Base-by-base conservation (phyloP, 2,329 filamentous ascomycete genomes). In the Phyllosticta citriasiana region DNA sequence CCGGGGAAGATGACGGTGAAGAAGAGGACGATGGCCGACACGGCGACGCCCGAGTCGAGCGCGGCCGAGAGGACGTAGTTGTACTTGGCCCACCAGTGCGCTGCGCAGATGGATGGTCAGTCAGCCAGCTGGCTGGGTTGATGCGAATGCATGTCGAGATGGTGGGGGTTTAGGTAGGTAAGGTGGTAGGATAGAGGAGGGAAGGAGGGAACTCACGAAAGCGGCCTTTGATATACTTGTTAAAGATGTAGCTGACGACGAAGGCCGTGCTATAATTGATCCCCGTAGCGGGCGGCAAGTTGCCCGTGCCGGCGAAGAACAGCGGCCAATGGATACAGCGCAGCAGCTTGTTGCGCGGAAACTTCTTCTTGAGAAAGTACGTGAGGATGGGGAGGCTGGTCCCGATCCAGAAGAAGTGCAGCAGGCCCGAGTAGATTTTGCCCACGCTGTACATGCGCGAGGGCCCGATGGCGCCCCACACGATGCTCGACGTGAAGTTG, bases 381-480 rank as follows among this genome's bases (percentile, higher is more conserved):
- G 86, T 76, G 60, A 77, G 60, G 50, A 86, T 65, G 5, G 84
- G 82, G 1, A 78, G 70, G 53, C 80, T 57, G 63, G 82, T 54
- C 54, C 76, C 80, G 24, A 82, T 77, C 76, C 78, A 80, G 71
- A 81, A 81, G 66, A 81, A 80, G 63, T 80, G 78, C 19, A 81
- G 67, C 24, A 82, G 68, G 0, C 71, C 67, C 2, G 74, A 76
- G 66, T 81, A 81, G 52, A 80, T 79, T 56, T 72, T 70, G 4
- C 79, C 79, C 14, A 70, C 70, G 4, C 74, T 77, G 68, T 79
- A 81, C 2, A 81, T 71, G 14, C 79, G 73, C 1, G 71, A 70
- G 0, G 80, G 85, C 1, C 84, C 84, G 62, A 88, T 81, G 51
- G 86, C 79, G 16, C 85, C 85, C 85, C 85, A 88, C 65, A 87